A percentile compares a stretch with the other conserved stretches of the same genome.
phyloP scores from a whole-genome alignment of 2,329 filamentous ascomycete genomes.

The Stagonosporopsis tanaceti region DNA sequence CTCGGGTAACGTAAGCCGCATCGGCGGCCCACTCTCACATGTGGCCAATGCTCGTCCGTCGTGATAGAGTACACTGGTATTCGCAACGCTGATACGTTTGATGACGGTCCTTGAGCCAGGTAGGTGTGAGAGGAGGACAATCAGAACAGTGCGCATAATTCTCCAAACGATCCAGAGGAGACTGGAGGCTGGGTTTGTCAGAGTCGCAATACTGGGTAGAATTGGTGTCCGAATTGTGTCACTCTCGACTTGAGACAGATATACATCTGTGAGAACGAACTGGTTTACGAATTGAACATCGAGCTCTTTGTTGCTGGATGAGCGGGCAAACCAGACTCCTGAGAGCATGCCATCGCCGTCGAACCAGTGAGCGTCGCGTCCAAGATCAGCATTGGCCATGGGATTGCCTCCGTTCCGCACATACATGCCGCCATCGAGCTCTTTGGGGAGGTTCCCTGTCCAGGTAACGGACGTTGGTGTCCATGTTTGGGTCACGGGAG shows the following conservation, averaged over 20 bases:
- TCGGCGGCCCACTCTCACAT: slow-evolving; percentile 75
- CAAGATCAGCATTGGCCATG: slow-evolving; percentile 66
- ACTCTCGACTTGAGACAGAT: slow-evolving; percentile 62
- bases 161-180: slow-evolving; percentile 59
- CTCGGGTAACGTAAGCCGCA: slow-evolving; percentile 68
- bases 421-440: slow-evolving; percentile 73
- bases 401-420: slow-evolving; percentile 77
- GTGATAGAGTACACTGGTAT: slow-evolving; percentile 72
- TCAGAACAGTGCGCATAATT: slow-evolving; percentile 64
- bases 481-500: slow-evolving; percentile 66
- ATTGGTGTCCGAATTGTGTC: slow-evolving; percentile 62
- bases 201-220: slow-evolving; percentile 71
- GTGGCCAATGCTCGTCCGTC: slow-evolving; percentile 73
- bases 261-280: slow-evolving; percentile 73
- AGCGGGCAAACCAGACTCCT: slow-evolving; percentile 67
- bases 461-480: slow-evolving; percentile 65
- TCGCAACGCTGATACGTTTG: slow-evolving; percentile 74
- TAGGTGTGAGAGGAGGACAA: slow-evolving; percentile 66
- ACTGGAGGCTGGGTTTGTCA: slow-evolving; percentile 67
- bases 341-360: slow-evolving; percentile 79
- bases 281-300: slow-evolving; percentile 73
- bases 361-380: slow-evolving; percentile 75
- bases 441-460: slow-evolving; percentile 67
- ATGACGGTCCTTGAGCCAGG: slow-evolving; percentile 65
- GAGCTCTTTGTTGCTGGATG: slow-evolving; percentile 51